Evolutionary conservation across 352 stramenopile species (phyloP), one percentile per base, ranked within the genome.

Genomic region (Pythium volutum): DNA sequence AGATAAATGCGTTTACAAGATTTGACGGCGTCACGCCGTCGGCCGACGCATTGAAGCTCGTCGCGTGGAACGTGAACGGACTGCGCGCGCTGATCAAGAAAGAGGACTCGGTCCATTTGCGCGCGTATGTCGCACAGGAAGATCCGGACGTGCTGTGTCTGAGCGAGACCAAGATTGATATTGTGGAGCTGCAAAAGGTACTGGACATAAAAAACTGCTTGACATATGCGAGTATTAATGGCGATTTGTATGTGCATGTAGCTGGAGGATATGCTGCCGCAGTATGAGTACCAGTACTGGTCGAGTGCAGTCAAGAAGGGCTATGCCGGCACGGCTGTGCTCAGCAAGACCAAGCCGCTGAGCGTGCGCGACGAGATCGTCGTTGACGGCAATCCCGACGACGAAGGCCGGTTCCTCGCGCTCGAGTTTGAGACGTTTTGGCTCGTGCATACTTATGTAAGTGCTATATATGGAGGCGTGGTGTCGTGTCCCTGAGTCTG

Each of bases 51-150:
- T 61, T 66, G 31, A 91, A 87, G 59, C 66, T 92, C 16, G 74
- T 82, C 48, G 83, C 83, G 25, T 92, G 85, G 85, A 95, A 95
- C 67, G 85, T 95, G 7, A 95, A 95, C 49, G 83, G 85, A 4
- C 68, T 95, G 41, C 85, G 85, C 3, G 85, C 85, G 23, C 51
- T 95, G 53, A 65, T 95, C 26, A 92, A 91, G 67, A 67, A 77
- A 16, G 79, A 89, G 25, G 71, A 91, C 29, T 74, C 73, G 54
- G 61, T 79, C 50, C 79, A 89, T 46, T 69, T 94, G 39, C 80
- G 79, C 20, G 83, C 81, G 8, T 95, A 89, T 60, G 75, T 92
- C 45, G 76, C 75, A 11, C 77, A 90, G 56, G 85, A 95, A 60
- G 74, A 93, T 64, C 81, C 85, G 1, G 85, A 93, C 50, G 74